Conservation (phyloP, 2,329 filamentous ascomycete species). For the Phyllosticta citriasiana region DNA sequence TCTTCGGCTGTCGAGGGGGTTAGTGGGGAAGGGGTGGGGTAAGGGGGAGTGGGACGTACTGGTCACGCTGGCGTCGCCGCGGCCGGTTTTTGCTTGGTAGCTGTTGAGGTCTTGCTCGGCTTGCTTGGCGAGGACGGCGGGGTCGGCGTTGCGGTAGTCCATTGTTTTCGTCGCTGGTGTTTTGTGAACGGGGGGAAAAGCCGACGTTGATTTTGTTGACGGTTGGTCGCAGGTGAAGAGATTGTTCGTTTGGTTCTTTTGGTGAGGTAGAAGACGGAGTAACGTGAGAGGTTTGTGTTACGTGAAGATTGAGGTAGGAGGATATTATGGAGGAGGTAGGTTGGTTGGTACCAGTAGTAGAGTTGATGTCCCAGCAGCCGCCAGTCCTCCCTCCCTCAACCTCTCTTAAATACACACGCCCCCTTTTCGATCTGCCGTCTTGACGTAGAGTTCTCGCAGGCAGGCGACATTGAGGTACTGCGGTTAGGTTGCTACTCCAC, state of each 20-base stretch:
- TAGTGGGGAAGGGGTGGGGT: background rate
- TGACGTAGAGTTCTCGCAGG: background rate
- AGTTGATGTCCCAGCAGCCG: too few species aligned
- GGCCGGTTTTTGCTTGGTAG: constrained; percentile 24
- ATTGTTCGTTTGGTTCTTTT: background rate
- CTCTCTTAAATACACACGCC: background rate
- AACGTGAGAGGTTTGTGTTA: background rate
- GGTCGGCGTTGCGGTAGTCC: constrained; percentile 32
- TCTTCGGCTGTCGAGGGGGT: constrained; percentile 26
- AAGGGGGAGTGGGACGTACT: constrained; percentile 20
- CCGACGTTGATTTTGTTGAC: background rate
- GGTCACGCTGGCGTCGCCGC: constrained; percentile 24
- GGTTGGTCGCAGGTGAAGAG: too few species aligned
- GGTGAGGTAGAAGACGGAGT: background rate
- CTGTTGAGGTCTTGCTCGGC: constrained; percentile 41
- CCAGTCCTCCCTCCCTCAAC: background rate
- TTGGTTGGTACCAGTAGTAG: background rate
- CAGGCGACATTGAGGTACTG: background rate
- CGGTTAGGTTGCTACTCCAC: background rate
- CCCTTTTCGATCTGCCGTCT: background rate
- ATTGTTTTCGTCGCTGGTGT: constrained; percentile 30
- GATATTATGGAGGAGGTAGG: too few species aligned
- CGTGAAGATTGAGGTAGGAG: background rate
- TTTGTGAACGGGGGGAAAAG: background rate
- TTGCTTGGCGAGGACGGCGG: constrained; percentile 35